Conservation (phyloP, 2,329 filamentous ascomycete species). For the Penicillium sp. region DNA sequence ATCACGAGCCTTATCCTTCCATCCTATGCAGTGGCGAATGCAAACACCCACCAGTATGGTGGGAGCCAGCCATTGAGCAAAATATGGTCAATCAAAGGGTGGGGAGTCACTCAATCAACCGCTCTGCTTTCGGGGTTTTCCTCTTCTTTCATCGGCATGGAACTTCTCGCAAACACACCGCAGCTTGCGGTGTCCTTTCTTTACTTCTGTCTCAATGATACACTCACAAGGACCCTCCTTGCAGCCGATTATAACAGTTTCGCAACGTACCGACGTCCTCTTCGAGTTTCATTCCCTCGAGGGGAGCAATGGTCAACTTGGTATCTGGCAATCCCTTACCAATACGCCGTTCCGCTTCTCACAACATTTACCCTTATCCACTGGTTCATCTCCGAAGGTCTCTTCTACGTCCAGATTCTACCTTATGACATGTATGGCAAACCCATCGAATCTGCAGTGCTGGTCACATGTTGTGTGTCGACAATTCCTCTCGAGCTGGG, state of each 20-base stretch:
- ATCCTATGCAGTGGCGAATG: background rate
- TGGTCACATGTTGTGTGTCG: background rate
- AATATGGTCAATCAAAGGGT: background rate
- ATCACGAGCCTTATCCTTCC: background rate
- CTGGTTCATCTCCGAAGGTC: background rate
- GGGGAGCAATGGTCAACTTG: background rate
- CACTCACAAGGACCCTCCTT: slow-evolving; percentile 50
- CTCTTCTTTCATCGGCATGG: background rate
- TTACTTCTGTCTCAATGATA: slow-evolving; percentile 39
- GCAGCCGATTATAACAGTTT: slow-evolving; percentile 53
- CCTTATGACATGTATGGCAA: background rate
- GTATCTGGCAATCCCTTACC: background rate
- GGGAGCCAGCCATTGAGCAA: background rate
- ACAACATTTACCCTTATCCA: background rate
- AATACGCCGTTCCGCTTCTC: background rate
- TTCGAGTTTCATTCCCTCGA: slow-evolving; percentile 49
- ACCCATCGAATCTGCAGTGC: background rate
- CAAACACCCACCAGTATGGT: background rate
- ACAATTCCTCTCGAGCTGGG: background rate
- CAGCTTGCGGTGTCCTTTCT: slow-evolving; percentile 38
- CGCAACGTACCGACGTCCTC: slow-evolving; percentile 37
- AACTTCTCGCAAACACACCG: slow-evolving; percentile 35
- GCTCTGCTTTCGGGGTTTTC: background rate
- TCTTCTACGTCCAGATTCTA: background rate
- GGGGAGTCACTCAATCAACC: background rate